A percentile compares a stretch with the other conserved stretches of the same genome.
Conservation (phyloP, 2,329 filamentous ascomycete species). For the Fusarium papillatum region DNA sequence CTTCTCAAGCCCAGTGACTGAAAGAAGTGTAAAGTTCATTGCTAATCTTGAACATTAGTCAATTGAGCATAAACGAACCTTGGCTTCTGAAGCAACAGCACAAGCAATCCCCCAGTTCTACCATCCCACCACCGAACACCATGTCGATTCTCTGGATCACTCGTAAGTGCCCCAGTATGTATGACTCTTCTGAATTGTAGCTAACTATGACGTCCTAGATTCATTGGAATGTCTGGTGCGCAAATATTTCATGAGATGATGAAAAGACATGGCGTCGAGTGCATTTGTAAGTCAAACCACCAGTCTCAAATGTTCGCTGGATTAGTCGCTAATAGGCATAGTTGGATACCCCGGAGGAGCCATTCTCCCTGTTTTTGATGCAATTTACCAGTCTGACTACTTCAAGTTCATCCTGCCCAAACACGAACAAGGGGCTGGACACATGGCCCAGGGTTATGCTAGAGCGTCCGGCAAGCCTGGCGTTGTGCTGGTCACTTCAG, state of each 20-base stretch:
- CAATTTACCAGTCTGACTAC: slow-evolving; percentile 97
- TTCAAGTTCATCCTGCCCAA: slow-evolving; percentile 96
- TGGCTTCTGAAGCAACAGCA: neutral
- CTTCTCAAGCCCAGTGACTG: neutral
- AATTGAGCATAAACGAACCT: neutral
- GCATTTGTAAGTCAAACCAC: slow-evolving; percentile 81
- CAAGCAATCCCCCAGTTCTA: neutral
- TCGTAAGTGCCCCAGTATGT: neutral
- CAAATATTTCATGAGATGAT: slow-evolving; percentile 99
- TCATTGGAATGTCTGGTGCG: slow-evolving; percentile 95
- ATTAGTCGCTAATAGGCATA: slow-evolving; percentile 50
- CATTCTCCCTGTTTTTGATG: slow-evolving; percentile 98
- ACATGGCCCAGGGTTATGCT: slow-evolving; percentile 98
- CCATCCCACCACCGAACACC: neutral
- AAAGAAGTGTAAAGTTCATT: neutral
- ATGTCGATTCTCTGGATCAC: neutral
- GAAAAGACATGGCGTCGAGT: slow-evolving; percentile 91
- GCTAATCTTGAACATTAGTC: neutral
- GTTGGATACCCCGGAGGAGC: slow-evolving; percentile 95
- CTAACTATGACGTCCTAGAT: slow-evolving; percentile 60
- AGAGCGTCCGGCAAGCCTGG: slow-evolving; percentile 93
- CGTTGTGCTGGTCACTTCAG: slow-evolving; percentile 96
- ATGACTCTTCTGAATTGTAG: neutral
- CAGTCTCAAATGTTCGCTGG: slow-evolving; percentile 10
- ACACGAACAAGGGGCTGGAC: slow-evolving; percentile 97